Base-by-base conservation (phyloP, 495 filamentous ascomycete species). In the Venustampulla echinocandica region DNA sequence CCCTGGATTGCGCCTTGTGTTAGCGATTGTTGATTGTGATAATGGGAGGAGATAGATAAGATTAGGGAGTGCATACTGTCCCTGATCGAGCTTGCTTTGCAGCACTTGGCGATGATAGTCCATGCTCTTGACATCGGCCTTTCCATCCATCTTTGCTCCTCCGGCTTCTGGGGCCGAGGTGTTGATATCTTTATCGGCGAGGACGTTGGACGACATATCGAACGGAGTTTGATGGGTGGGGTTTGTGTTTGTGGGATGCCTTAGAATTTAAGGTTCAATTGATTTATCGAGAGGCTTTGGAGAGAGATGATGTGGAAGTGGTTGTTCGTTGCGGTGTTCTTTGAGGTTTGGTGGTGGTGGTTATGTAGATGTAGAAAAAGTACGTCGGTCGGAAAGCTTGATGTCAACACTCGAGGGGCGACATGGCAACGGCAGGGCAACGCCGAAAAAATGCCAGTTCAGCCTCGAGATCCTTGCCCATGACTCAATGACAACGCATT, bases 71-170 rank as follows among this genome's bases (percentile, higher is more conserved):
- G 49, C 55, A 28, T 45, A 58, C 55, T 50, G 19, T 25, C 42
- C 78, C 54, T 78, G 65, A 23, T 83, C 77, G 42, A 90, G 65
- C 66, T 82, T 84, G 25, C 71, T 77, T 64, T 88, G 79, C 47
- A 93, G 61, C 14, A 82, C 68, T 64, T 89, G 80, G 32, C 86
- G 80, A 62, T 90, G 86, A 55, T 88, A 81, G 44, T 90, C 87
- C 74, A 93, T 80, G 55, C 64, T 71, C 70, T 77, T 79, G 18
- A 71, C 66, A 49, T 72, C 68, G 24, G 43, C 57, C 46, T 58
- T 49, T 24, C 55, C 52, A 28, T 60, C 61, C 30, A 57, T 46
- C 22, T 54, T 53, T 20, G 46, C 42, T 34, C 49, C 45, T 14
- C 49, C 27, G 4, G 36, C 18, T 1, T 46, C 19, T 15, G 32